Percentiles rank a stretch among this genome's conserved stretches.
Evolutionary conservation across 192 early-diverging fungal species (phyloP).

Genomic region (Coemansia nantahalensis): DNA sequence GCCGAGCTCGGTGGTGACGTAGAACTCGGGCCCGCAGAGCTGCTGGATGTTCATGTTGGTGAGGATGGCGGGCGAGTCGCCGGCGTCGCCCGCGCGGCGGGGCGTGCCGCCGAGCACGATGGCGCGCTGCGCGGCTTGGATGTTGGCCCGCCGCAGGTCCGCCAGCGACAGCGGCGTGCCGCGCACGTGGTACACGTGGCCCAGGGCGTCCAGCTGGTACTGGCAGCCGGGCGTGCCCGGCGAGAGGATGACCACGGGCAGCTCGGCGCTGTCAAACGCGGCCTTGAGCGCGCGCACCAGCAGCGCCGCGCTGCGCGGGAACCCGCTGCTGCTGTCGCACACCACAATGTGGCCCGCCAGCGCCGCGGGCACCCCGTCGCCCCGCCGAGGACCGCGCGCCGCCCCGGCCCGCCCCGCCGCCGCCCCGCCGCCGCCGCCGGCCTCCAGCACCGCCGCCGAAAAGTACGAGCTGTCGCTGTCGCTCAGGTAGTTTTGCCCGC

Average conservation of each 20-base stretch:
- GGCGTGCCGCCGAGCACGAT: conserved; percentile 37
- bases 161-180: conserved; percentile 41
- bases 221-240: conserved; percentile 11
- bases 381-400: conserved; percentile 4
- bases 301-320: conserved; percentile 49
- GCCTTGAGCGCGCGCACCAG: conserved; percentile 41
- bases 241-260: conserved; percentile 41
- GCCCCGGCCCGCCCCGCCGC: not conserved
- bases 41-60: conserved; percentile 51
- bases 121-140: conserved; percentile 35
- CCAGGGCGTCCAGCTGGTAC: conserved; percentile 19
- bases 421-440: too few relatives aligned
- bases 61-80: conserved; percentile 44
- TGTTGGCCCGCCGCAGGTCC: conserved; percentile 39
- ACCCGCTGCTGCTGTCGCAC: conserved; percentile 34
- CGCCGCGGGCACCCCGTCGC: conserved; percentile 15
- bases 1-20: conserved; percentile 42
- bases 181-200: conserved; percentile 37
- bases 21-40: conserved; percentile 30
- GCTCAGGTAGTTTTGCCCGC: conserved; percentile 32
- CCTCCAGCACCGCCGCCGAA: conserved; percentile 12
- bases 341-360: conserved; percentile 41
- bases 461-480: conserved; percentile 48
- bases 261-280: conserved; percentile 33
- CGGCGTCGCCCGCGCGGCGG: conserved; percentile 4